Percentiles rank a stretch among this genome's conserved stretches.
These are phyloP conservation scores for Pseudognaphalium luteoalbum DNA, from an alignment of 129 eudicot species.

Conservation along the genomic window DNA sequence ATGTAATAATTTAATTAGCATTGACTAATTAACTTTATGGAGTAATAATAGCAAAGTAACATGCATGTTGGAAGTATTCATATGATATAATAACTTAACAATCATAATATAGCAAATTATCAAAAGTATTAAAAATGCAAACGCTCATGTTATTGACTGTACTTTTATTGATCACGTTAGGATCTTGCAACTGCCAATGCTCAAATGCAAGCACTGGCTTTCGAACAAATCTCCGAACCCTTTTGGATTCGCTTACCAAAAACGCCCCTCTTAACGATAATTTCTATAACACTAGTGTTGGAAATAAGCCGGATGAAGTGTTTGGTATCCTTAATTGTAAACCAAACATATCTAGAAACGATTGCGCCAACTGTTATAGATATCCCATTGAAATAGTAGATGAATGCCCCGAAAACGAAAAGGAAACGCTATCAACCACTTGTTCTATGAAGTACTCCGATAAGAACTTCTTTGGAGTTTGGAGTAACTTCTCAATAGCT, in stretches of 20 bases:
- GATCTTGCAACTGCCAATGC: conserved; percentile 20
- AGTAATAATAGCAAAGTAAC: too few relatives aligned
- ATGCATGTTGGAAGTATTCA: too few relatives aligned
- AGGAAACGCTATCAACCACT: not conserved
- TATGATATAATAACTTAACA: too few relatives aligned
- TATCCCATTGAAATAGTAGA: not conserved
- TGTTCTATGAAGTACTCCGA: conserved; percentile 21
- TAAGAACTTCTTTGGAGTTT: conserved; percentile 12
- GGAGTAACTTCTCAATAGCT: not conserved
- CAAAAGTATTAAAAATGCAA: not conserved
- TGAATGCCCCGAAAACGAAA: not conserved
- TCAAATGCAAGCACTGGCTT: not conserved
- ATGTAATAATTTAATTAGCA: too few relatives aligned
- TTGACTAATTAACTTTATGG: too few relatives aligned
- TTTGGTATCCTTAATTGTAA: conserved; percentile 24
- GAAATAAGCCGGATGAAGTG: conserved; percentile 15
- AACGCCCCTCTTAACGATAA: conserved; percentile 21
- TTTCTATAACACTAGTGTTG: conserved; percentile 27
- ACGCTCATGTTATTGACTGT: conserved; percentile 1
- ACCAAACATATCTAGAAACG: conserved; percentile 15
- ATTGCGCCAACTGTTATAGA: conserved; percentile 7
- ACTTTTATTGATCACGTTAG: conserved; percentile 16
- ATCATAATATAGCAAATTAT: not conserved
- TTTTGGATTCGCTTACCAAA: conserved; percentile 7
- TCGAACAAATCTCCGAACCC: conserved; percentile 12